phyloP scores from a whole-genome alignment of 2,329 filamentous ascomycete genomes.

The Alternaria hordeiaustralica region DNA sequence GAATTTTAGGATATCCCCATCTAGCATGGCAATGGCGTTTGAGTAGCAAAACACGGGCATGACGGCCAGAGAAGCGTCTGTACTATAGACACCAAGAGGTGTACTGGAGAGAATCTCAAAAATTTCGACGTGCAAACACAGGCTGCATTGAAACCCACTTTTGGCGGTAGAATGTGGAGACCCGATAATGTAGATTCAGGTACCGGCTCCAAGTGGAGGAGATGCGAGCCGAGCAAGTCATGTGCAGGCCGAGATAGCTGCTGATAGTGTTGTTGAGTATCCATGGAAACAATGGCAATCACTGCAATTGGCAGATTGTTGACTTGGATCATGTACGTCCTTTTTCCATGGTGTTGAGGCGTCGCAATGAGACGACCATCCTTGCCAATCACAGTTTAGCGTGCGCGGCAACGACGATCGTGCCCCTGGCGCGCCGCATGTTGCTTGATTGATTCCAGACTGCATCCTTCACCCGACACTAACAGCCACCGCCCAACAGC shows the following conservation, averaged over 20 bases:
- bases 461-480: constrained; percentile 11
- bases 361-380: constrained; percentile 20
- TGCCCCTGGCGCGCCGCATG: constrained; percentile 36
- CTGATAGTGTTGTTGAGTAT: background rate
- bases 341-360: constrained; percentile 9
- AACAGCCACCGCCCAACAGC: constrained; percentile 4
- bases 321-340: background rate
- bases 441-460: constrained; percentile 18
- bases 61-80: constrained; percentile 6
- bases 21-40: constrained; percentile 20
- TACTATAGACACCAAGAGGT: constrained; percentile 14
- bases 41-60: constrained; percentile 1
- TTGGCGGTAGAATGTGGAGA: constrained; percentile 15
- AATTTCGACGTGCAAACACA: background rate
- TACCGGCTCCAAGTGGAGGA: constrained; percentile 4
- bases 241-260: background rate
- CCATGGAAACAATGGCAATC: background rate
- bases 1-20: constrained; percentile 30
- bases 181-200: constrained; percentile 9
- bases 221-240: background rate
- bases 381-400: constrained; percentile 25
- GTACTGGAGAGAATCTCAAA: constrained; percentile 5
- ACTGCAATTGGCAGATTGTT: background rate
- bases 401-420: constrained; percentile 30
- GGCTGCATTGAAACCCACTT: constrained; percentile 6